Conservation (phyloP, 2,329 filamentous ascomycete species). For the Blastomyces emzantsi region DNA sequence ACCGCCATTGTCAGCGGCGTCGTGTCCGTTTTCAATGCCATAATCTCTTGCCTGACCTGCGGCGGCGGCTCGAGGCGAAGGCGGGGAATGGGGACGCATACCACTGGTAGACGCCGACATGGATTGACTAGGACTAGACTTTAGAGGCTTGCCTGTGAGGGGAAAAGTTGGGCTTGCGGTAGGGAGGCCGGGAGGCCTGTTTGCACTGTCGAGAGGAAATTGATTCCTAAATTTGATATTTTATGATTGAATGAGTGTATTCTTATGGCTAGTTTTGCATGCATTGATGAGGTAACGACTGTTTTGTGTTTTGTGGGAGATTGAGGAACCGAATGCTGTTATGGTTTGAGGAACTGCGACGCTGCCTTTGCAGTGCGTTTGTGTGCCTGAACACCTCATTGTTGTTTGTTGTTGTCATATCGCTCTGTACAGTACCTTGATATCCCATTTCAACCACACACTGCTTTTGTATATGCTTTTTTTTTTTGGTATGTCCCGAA, state of each 20-base stretch:
- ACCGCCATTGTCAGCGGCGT: conserved; percentile 59
- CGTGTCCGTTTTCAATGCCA: conserved; percentile 55
- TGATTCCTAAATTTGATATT: too few relatives aligned
- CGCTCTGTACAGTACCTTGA: background rate
- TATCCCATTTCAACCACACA: background rate
- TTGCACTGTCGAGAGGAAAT: background rate
- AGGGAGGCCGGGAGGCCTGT: too few relatives aligned
- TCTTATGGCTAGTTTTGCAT: background rate
- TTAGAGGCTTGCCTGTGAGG: background rate
- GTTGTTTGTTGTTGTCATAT: background rate
- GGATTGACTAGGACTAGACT: background rate
- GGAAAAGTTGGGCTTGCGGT: background rate
- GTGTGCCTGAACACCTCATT: background rate
- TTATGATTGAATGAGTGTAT: background rate
- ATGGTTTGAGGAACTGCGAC: background rate
- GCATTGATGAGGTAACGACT: background rate
- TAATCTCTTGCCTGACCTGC: conserved; percentile 56
- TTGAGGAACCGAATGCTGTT: background rate
- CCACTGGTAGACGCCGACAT: background rate
- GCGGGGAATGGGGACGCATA: background rate
- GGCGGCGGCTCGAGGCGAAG: conserved; percentile 29
- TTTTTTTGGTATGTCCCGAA: background rate
- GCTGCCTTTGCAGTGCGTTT: background rate
- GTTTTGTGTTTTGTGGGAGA: background rate
- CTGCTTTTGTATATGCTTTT: too few relatives aligned